Percentiles rank a stretch among this genome's conserved stretches.
Conservation (phyloP, 2,329 filamentous ascomycete species). For the Aspergillus proliferans region DNA sequence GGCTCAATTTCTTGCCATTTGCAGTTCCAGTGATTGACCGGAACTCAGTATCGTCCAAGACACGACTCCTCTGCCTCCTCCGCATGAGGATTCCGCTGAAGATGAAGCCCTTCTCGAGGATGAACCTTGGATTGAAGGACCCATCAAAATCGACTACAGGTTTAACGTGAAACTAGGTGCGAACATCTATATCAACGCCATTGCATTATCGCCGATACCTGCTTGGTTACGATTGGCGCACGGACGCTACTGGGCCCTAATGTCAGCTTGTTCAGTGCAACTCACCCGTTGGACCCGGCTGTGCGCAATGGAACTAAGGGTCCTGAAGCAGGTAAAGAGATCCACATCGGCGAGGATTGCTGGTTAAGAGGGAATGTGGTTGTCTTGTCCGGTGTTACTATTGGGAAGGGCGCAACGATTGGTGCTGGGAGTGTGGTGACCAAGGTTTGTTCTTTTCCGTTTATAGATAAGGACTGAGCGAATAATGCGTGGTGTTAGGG, state of each 20-base stretch:
- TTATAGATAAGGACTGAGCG: not conserved
- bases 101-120: constrained; percentile 60
- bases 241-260: constrained; percentile 75
- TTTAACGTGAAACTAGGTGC: constrained; percentile 65
- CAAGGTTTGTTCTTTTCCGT: constrained; percentile 43
- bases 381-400: constrained; percentile 69
- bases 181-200: constrained; percentile 70
- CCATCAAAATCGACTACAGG: constrained; percentile 70
- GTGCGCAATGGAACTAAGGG: constrained; percentile 68
- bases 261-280: constrained; percentile 67
- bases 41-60: constrained; percentile 56
- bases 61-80: constrained; percentile 56
- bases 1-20: not conserved
- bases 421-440: constrained; percentile 81
- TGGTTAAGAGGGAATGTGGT: constrained; percentile 69
- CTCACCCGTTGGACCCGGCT: constrained; percentile 69
- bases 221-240: constrained; percentile 65
- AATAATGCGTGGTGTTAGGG: constrained; percentile 20
- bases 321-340: constrained; percentile 67
- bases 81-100: constrained; percentile 50
- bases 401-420: constrained; percentile 67
- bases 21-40: not conserved
- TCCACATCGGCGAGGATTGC: constrained; percentile 73
- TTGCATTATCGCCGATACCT: constrained; percentile 71
- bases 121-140: constrained; percentile 63